A percentile compares a stretch with the other conserved stretches of the same genome.
Conservation (phyloP, 345 rosid genomes). For the Acer campestre region DNA sequence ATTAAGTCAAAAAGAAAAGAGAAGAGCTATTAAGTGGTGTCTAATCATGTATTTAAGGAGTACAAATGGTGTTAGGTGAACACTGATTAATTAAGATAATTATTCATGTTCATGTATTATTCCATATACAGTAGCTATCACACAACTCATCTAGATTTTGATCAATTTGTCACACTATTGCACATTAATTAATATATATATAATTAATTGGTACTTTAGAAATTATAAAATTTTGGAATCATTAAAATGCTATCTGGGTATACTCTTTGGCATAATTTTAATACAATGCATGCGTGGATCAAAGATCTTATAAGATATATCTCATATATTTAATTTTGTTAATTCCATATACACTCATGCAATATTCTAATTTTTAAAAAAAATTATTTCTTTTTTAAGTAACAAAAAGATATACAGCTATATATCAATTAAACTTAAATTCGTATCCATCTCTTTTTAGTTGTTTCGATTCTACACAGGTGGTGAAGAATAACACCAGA, state of each 20-base stretch:
- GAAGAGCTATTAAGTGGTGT: slow-evolving; percentile 29
- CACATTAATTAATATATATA: too few relatives aligned
- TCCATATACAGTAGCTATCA: background rate
- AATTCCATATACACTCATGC: background rate
- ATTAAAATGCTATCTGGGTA: background rate
- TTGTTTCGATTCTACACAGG: slow-evolving; percentile 29
- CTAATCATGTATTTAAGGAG: slow-evolving; percentile 29
- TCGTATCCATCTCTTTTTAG: slow-evolving; percentile 22
- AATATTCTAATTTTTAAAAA: background rate
- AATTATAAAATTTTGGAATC: slow-evolving; percentile 8
- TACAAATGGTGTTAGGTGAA: slow-evolving; percentile 27
- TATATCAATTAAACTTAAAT: slow-evolving; percentile 12
- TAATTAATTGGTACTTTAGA: background rate
- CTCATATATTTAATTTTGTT: background rate
- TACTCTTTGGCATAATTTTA: background rate
- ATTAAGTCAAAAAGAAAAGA: slow-evolving; percentile 18
- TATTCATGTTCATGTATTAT: background rate
- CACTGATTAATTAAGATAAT: slow-evolving; percentile 12
- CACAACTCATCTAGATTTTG: background rate
- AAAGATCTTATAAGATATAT: slow-evolving; percentile 1
- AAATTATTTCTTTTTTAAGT: background rate
- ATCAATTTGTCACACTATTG: background rate
- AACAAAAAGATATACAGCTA: slow-evolving; percentile 22
- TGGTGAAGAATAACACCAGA: slow-evolving; percentile 33
- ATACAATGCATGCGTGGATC: background rate